Evolutionary conservation across 257 asterid genomes (phyloP).

Genomic region (Solanum sitiens): DNA sequence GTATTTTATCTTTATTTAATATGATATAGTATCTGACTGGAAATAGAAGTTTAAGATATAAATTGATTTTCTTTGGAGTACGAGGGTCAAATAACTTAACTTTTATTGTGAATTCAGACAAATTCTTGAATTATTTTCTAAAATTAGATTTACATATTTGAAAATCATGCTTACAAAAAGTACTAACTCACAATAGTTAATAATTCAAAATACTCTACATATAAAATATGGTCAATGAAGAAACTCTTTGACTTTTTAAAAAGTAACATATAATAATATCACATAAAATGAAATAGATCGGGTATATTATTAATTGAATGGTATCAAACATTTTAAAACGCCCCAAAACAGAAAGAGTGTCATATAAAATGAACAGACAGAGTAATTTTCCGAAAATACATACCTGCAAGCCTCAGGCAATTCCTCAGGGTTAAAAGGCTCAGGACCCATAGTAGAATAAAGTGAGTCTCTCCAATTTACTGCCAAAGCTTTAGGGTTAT

Average conservation of each 20-base stretch:
- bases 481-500: slow-evolving; percentile 11
- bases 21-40: no score
- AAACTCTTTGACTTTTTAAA: neutral
- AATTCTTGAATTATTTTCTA: neutral
- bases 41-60: no score
- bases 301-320: neutral
- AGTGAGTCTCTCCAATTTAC: slow-evolving; percentile 43
- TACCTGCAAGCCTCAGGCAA: slow-evolving; percentile 49
- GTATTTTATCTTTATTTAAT: no score
- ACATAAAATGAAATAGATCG: neutral
- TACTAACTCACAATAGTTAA: neutral
- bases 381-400: neutral
- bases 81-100: neutral
- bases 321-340: neutral
- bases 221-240: neutral
- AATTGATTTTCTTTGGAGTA: no score
- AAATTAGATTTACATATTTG: neutral
- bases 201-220: neutral
- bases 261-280: neutral
- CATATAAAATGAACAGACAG: neutral
- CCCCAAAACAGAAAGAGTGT: neutral
- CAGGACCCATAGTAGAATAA: slow-evolving; percentile 13
- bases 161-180: neutral
- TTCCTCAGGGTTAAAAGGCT: slow-evolving; percentile 35
- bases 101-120: neutral